Evolutionary conservation across 2,329 filamentous ascomycete species (phyloP).

Genomic region (Nemania sp.): DNA sequence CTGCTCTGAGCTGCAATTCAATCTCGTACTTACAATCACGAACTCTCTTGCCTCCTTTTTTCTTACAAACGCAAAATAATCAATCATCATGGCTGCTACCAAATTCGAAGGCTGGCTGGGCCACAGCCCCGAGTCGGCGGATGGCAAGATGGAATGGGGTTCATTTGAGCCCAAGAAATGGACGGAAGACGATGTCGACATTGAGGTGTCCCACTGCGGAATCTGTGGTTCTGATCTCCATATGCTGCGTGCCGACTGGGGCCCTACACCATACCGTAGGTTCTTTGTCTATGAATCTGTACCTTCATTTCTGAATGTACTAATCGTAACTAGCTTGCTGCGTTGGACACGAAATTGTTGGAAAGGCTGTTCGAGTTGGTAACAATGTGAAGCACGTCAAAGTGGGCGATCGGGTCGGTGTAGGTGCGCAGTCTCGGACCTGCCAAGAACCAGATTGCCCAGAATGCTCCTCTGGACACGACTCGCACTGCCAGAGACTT

Average conservation of each 20-base stretch:
- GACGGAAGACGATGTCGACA: slow-evolving; percentile 68
- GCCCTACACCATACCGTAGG: slow-evolving; percentile 45
- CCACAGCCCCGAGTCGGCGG: slow-evolving; percentile 42
- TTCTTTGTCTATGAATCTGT: slow-evolving; percentile 1
- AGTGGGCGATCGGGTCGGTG: slow-evolving; percentile 45
- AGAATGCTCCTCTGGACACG: slow-evolving; percentile 46
- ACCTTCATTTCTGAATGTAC: neutral
- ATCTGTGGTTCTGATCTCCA: slow-evolving; percentile 67
- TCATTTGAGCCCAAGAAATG: slow-evolving; percentile 66
- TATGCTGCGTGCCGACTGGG: slow-evolving; percentile 59
- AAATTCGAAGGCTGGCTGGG: slow-evolving; percentile 59
- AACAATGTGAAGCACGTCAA: slow-evolving; percentile 55
- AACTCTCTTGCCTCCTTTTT: too few species aligned
- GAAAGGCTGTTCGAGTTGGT: slow-evolving; percentile 60
- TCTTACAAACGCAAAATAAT: too few species aligned
- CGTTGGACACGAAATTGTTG: slow-evolving; percentile 69
- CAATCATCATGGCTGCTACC: slow-evolving; percentile 19
- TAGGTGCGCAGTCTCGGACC: slow-evolving; percentile 62
- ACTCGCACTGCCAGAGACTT: slow-evolving; percentile 46
- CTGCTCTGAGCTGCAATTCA: neutral
- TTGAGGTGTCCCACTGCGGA: slow-evolving; percentile 67
- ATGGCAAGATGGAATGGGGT: slow-evolving; percentile 59
- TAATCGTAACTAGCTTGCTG: slow-evolving; percentile 47
- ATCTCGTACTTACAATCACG: neutral
- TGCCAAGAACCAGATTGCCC: slow-evolving; percentile 52